These are phyloP conservation scores for Phylloporus arenicola DNA, from an alignment of 768 basidiomycete genomes.

Conservation along the genomic window DNA sequence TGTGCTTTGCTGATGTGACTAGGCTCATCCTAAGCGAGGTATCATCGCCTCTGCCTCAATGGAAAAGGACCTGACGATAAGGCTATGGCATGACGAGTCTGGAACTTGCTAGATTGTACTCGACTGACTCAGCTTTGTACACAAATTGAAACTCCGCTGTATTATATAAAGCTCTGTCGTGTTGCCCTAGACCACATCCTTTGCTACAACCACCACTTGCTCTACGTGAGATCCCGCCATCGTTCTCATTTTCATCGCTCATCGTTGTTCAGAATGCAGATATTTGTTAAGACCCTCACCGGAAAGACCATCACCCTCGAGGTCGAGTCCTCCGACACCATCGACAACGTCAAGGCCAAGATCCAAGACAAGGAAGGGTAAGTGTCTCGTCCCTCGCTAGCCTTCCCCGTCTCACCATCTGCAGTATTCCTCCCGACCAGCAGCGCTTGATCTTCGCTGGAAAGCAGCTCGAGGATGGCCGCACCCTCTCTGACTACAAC, in stretches of 20 bases:
- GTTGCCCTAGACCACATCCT: not conserved
- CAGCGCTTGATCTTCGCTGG: conserved; percentile 96
- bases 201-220: conserved; percentile 2
- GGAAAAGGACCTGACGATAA: conserved; percentile 83
- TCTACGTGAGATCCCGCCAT: not conserved
- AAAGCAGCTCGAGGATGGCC: conserved; percentile 92
- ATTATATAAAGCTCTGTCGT: conserved; percentile 11
- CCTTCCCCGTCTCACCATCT: not conserved
- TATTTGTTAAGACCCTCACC: conserved; percentile 84
- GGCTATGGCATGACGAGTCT: conserved; percentile 64
- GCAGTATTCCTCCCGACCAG: conserved; percentile 78
- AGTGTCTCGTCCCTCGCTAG: not conserved
- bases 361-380: conserved; percentile 75
- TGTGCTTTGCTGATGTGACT: conserved; percentile 5
- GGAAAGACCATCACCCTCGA: conserved; percentile 69
- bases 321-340: conserved; percentile 26
- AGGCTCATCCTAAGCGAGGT: conserved; percentile 72
- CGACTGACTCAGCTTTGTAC: too few species aligned
- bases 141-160: conserved; percentile 13
- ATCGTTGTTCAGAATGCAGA: conserved; percentile 37
- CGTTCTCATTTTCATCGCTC: not conserved
- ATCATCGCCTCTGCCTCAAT: conserved; percentile 86
- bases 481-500: conserved; percentile 84
- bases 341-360: conserved; percentile 27
- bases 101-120: conserved; percentile 5